phyloP scores from a whole-genome alignment of 2,329 filamentous ascomycete genomes.

The Diaporthe capsici region DNA sequence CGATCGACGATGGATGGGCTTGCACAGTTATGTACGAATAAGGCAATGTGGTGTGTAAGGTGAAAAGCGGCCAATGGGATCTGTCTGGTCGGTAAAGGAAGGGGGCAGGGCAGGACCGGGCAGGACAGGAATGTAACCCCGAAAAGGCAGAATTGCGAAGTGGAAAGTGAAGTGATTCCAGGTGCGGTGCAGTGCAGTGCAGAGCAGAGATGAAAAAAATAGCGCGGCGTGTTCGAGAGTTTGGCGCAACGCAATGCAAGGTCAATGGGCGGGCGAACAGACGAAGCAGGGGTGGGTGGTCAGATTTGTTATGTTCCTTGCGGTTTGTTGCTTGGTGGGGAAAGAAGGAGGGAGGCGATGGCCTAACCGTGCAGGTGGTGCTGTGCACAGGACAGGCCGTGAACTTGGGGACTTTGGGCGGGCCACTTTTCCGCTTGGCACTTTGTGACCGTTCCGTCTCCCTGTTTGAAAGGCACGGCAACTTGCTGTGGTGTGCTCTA shows the following conservation, averaged over 20 bases:
- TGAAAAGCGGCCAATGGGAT: neutral
- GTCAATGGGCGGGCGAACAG: neutral
- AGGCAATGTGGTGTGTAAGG: slow-evolving; percentile 9
- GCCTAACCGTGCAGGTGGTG: slow-evolving; percentile 7
- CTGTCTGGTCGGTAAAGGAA: neutral
- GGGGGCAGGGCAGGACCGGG: neutral
- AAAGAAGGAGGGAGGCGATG: slow-evolving; percentile 17
- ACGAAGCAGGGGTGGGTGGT: slow-evolving; percentile 18
- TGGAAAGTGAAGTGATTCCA: neutral
- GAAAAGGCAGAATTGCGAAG: slow-evolving; percentile 9
- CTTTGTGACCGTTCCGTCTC: slow-evolving; percentile 5
- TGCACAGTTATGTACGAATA: slow-evolving; percentile 26
- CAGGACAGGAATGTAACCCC: slow-evolving; percentile 21
- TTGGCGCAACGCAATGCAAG: slow-evolving; percentile 23
- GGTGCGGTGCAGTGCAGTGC: neutral
- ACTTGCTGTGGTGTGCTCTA: neutral
- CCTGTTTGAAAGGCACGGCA: neutral
- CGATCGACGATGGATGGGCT: slow-evolving; percentile 4
- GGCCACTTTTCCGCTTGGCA: slow-evolving; percentile 23
- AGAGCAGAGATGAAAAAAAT: slow-evolving; percentile 1
- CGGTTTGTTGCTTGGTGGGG: slow-evolving; percentile 10
- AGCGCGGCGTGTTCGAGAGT: slow-evolving; percentile 22
- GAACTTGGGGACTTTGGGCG: neutral
- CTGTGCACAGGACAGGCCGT: slow-evolving; percentile 14
- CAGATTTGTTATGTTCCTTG: slow-evolving; percentile 24